phyloP scores from a whole-genome alignment of 108 stramenopile species.

The Chaetoceros tenuissimus region DNA sequence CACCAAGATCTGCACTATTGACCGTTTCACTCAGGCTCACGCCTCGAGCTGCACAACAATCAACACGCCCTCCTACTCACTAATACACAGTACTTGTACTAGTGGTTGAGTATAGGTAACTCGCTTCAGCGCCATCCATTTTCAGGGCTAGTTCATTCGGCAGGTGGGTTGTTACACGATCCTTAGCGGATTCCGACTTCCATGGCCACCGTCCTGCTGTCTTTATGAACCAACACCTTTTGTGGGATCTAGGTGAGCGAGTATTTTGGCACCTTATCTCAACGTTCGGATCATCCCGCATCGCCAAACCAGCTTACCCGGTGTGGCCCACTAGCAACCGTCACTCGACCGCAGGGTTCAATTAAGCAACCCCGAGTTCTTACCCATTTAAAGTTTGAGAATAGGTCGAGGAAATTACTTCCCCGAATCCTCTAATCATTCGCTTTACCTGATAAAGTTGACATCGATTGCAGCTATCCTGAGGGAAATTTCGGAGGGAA shows the following conservation, averaged over 20 bases:
- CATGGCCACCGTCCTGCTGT: conserved; percentile 98
- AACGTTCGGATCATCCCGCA: conserved; percentile 96
- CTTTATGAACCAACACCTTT: conserved; percentile 97
- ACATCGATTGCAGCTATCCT: conserved; percentile 86
- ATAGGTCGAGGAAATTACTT: conserved; percentile 87
- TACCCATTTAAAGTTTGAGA: conserved; percentile 98
- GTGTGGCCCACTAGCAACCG: conserved; percentile 93
- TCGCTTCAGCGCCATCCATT: conserved; percentile 97
- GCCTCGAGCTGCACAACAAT: conserved; percentile 80
- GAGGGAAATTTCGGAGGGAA: conserved; percentile 96
- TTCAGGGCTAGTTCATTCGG: conserved; percentile 90
- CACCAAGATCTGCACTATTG: conserved; percentile 96
- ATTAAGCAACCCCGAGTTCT: conserved; percentile 88
- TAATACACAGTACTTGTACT: conserved; percentile 50
- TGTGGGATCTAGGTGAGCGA: conserved; percentile 96
- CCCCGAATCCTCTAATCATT: conserved; percentile 96
- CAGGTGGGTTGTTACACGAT: conserved; percentile 87
- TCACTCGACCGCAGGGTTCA: conserved; percentile 88
- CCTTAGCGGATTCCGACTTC: conserved; percentile 93
- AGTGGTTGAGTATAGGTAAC: conserved; percentile 83
- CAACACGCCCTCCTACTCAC: conserved; percentile 94
- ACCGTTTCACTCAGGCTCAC: conserved; percentile 89
- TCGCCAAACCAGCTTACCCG: conserved; percentile 96
- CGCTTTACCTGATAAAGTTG: conserved; percentile 97
- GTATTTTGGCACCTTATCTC: conserved; percentile 94